These are phyloP conservation scores for Colletotrichum gloeosporioides DNA, from an alignment of 2,329 filamentous ascomycete genomes.

Conservation along the genomic window DNA sequence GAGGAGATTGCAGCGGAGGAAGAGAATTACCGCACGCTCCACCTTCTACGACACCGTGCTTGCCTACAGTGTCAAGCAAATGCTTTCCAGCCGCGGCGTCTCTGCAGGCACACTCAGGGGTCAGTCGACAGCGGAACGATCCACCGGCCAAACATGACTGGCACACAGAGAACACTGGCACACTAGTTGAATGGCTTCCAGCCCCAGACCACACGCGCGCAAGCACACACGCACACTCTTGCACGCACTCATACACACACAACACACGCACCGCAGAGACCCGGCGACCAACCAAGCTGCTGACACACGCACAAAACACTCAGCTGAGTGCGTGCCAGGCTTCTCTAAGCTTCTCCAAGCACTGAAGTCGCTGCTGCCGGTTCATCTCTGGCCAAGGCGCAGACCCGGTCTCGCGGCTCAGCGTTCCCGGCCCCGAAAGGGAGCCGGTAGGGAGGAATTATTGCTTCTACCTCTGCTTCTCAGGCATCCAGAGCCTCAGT, in stretches of 20 bases:
- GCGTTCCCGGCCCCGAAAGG: not conserved
- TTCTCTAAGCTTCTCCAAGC: not conserved
- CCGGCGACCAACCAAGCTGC: not conserved
- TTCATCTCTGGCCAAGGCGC: not conserved
- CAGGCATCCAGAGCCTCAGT: not conserved
- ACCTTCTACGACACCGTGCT: conserved; percentile 3
- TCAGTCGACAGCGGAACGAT: not conserved
- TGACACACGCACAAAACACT: not conserved
- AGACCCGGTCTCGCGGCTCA: not conserved
- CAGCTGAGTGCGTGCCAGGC: not conserved
- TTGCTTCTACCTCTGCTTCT: not conserved
- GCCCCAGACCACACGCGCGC: not conserved
- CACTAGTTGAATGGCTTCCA: not conserved
- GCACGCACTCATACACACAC: not conserved
- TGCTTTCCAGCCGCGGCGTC: not conserved
- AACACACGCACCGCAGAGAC: not conserved
- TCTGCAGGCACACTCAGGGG: not conserved
- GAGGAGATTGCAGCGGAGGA: conserved; percentile 9
- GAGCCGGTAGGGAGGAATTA: not conserved
- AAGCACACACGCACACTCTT: not conserved
- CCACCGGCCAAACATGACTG: conserved; percentile 1
- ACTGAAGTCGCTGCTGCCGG: not conserved
- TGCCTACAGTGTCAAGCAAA: not conserved
- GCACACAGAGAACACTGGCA: not conserved
- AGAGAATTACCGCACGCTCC: conserved; percentile 20